Conservation (phyloP, 1,284 basidiomycete species). For the Apiotrichum veenhuisii region DNA sequence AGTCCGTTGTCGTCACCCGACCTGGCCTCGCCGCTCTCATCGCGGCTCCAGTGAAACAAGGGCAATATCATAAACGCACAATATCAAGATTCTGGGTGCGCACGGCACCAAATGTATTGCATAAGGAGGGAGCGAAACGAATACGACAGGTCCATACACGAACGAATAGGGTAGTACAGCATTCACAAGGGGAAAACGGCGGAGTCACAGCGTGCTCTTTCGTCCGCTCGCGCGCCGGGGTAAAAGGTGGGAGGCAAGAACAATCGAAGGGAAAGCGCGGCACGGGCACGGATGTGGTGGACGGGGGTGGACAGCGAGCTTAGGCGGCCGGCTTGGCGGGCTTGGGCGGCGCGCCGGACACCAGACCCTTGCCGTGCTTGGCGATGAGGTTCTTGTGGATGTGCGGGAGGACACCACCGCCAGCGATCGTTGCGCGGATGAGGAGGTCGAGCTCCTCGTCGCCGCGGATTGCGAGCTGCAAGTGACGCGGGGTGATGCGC, state of each 20-base stretch:
- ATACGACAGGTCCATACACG: constrained; percentile 7
- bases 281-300: neutral
- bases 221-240: neutral
- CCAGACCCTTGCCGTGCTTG: constrained; percentile 17
- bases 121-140: constrained; percentile 11
- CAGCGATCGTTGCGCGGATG: constrained; percentile 58
- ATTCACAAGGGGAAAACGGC: neutral
- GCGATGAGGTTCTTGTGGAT: constrained; percentile 69
- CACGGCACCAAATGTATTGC: neutral
- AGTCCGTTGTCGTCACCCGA: too few relatives aligned
- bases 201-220: neutral
- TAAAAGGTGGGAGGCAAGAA: neutral
- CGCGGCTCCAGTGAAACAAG: too few relatives aligned
- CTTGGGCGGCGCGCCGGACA: constrained; percentile 15
- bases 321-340: neutral
- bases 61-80: too few relatives aligned
- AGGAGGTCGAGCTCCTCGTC: constrained; percentile 66
- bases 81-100: neutral
- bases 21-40: too few relatives aligned
- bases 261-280: neutral
- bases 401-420: constrained; percentile 90
- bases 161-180: constrained; percentile 6
- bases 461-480: constrained; percentile 71
- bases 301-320: neutral
- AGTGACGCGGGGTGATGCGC: constrained; percentile 86